Base-by-base conservation (phyloP, 116 monocot species). In the Thalassia testudinum region DNA sequence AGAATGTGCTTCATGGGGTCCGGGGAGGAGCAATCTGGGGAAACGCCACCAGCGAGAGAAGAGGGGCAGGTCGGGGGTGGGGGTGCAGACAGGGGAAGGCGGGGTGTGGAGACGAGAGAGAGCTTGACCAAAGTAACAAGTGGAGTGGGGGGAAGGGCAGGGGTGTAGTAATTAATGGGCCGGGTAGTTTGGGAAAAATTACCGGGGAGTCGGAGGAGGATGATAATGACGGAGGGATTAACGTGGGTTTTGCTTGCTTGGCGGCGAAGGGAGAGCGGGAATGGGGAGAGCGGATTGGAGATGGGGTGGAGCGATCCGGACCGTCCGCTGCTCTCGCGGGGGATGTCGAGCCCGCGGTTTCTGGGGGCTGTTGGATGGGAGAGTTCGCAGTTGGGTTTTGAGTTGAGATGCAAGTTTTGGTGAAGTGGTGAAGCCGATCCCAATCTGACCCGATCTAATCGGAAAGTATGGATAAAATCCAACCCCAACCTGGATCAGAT, bases 1-100 rank as follows among this genome's bases (percentile, higher is more conserved):
- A 70, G 22, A 58, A 70, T 70, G 70, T 70, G 62, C 50, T 63
- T 70, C 70, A 70, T 70, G 50, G 6, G 22, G 34, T 15, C 21
- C 10, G 45, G 15, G 45, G 15, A 15, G 45, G 30, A 10, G 6
- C 3, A 34, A 5, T 34, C 10, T 3, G 30, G 30, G 30, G 10
- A 34, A 34, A 10, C n/a, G n/a, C n/a, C n/a, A n/a, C 6, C 30
- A 34, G 30, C 30, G 30, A 3, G 45, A 7, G 10, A 4, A 3
- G 45, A 16, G 45, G 45, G 15, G 45, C 15, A 13, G 45, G 4
- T 5, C 10, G 45, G 45, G 15, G 15, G 15, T 7, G 45, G 45
- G 2, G 4, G 2, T 3, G 7, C 15, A 5, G 45, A 16, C 2
- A 16, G 4, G 45, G 45, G 45, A 5, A 45, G 45, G 4, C 4